phyloP scores from a whole-genome alignment of 768 basidiomycete species.

The Suillus decipiens region DNA sequence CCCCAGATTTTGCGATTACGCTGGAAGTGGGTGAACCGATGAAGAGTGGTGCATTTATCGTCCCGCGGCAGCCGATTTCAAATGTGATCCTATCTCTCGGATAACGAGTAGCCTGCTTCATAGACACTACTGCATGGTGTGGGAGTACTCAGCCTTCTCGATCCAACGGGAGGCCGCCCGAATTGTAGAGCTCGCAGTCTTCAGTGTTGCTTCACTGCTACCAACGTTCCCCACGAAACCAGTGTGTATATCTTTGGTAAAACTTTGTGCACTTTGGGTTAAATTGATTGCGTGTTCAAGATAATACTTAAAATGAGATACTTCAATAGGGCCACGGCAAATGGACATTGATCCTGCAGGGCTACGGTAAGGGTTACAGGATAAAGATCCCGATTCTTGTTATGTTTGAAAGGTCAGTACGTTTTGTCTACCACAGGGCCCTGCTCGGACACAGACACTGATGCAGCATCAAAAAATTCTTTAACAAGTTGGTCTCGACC shows the following conservation, averaged over 20 bases:
- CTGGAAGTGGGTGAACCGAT: slow-evolving; percentile 2
- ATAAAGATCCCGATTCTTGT: not conserved
- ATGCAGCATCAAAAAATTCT: not conserved
- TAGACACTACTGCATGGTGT: not conserved
- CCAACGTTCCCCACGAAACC: not conserved
- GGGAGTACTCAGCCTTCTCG: not conserved
- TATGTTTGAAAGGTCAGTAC: not conserved
- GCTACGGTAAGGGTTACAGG: not conserved
- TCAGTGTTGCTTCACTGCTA: not conserved
- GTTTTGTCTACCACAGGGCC: not conserved
- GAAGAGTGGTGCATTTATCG: not conserved
- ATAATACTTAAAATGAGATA: not conserved
- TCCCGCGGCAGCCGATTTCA: not conserved
- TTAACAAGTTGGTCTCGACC: not conserved
- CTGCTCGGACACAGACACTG: not conserved
- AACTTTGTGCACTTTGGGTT: not conserved
- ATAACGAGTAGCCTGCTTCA: not conserved
- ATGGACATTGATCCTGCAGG: not conserved
- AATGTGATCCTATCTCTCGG: slow-evolving; percentile 5
- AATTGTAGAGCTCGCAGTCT: not conserved
- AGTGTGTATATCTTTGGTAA: not conserved
- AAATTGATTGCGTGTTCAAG: slow-evolving; percentile 4
- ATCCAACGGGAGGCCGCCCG: not conserved
- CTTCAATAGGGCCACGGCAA: not conserved
- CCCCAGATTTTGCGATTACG: slow-evolving; percentile 7